Conservation (phyloP, 192 early-diverging fungal species). For the Dissophora ornata region DNA sequence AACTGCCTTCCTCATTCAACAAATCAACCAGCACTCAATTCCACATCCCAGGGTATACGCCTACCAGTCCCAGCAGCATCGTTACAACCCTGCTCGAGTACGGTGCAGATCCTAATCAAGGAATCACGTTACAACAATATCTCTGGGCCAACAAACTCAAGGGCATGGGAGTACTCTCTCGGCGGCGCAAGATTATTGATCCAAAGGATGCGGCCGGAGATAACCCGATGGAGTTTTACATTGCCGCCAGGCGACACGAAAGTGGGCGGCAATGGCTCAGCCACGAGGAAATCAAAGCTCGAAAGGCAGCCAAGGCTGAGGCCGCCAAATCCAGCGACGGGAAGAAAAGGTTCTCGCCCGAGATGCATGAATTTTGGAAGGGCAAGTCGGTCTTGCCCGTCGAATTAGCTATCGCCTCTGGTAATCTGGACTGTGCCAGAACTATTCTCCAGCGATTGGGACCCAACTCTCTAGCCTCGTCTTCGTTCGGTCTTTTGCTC, state of each 20-base stretch:
- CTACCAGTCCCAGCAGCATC: conserved; percentile 53
- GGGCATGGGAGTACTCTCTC: conserved; percentile 44
- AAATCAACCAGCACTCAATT: conserved; percentile 40
- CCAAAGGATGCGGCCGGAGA: conserved; percentile 7
- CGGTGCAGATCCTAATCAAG: conserved; percentile 55
- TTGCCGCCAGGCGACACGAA: conserved; percentile 41
- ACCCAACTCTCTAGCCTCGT: conserved; percentile 16
- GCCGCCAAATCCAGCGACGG: background rate
- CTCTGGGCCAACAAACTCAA: conserved; percentile 54
- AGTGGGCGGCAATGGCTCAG: conserved; percentile 52
- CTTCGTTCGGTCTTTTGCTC: conserved; percentile 48
- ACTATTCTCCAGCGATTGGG: conserved; percentile 48
- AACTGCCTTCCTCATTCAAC: conserved; percentile 34
- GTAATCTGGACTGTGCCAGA: conserved; percentile 47
- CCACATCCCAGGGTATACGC: conserved; percentile 38
- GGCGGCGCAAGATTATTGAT: conserved; percentile 30
- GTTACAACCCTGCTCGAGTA: conserved; percentile 50
- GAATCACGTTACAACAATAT: conserved; percentile 56
- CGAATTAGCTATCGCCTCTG: conserved; percentile 46
- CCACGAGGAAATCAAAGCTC: conserved; percentile 45
- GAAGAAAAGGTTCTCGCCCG: conserved; percentile 37
- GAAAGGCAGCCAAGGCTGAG: conserved; percentile 20
- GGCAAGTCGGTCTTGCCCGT: conserved; percentile 48
- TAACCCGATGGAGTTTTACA: conserved; percentile 46
- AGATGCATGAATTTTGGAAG: conserved; percentile 51